A percentile compares a stretch with the other conserved stretches of the same genome.
These are phyloP conservation scores for Kwoniella dendrophila DNA, from an alignment of 768 basidiomycete species.

Conservation along the genomic window DNA sequence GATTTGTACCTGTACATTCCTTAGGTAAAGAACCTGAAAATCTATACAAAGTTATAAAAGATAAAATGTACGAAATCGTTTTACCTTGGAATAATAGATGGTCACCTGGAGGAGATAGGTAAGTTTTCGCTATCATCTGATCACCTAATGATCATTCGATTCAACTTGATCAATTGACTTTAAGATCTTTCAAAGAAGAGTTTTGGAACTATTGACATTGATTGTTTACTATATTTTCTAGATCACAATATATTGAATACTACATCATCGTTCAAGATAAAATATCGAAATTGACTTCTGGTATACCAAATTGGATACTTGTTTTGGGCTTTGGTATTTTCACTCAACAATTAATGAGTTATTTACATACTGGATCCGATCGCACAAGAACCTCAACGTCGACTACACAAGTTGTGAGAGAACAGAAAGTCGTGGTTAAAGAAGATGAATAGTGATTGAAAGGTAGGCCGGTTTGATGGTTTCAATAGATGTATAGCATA, in stretches of 20 bases:
- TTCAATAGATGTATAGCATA: too few species aligned
- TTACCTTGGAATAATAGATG: conserved; percentile 71
- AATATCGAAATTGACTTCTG: conserved; percentile 1
- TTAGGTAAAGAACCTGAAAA: conserved; percentile 66
- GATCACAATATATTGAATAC: conserved; percentile 17
- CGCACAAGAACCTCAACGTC: not conserved
- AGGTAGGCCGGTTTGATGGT: too few species aligned
- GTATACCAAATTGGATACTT: conserved; percentile 24
- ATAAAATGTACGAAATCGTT: conserved; percentile 67
- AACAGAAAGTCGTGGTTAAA: not conserved
- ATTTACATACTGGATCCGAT: conserved; percentile 9
- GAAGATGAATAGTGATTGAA: not conserved
- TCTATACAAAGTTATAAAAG: conserved; percentile 68
- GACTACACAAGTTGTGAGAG: not conserved
- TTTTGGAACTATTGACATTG: conserved; percentile 3
- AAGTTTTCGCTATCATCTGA: conserved; percentile 8
- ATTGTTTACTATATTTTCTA: not conserved
- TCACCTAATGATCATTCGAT: too few species aligned
- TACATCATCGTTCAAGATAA: conserved; percentile 16
- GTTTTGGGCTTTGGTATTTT: conserved; percentile 9
- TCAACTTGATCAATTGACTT: too few species aligned
- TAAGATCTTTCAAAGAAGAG: too few species aligned
- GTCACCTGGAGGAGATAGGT: conserved; percentile 61
- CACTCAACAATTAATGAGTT: conserved; percentile 15
- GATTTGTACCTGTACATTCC: conserved; percentile 69